These are phyloP conservation scores for Chondrus crispus DNA, from an alignment of 23 red algal species.

Conservation along the genomic window DNA sequence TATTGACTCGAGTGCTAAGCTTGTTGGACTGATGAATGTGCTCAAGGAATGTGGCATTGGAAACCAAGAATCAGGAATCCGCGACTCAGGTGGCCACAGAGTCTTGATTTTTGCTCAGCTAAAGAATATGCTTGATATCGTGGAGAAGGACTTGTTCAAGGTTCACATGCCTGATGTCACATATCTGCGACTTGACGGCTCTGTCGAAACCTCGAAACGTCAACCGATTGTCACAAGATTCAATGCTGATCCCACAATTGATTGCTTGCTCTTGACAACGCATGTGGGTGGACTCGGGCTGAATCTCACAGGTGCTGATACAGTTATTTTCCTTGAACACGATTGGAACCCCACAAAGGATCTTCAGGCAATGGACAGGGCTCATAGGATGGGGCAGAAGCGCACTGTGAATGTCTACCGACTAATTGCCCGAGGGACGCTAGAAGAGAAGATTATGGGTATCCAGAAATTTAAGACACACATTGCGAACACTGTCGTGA, in stretches of 20 bases:
- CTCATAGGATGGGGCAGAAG: slow-evolving; percentile 94
- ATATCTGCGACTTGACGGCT: slow-evolving; percentile 92
- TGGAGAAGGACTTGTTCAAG: slow-evolving; percentile 85
- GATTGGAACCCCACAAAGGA: slow-evolving; percentile 98
- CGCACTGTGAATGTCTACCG: slow-evolving; percentile 91
- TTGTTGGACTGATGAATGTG: slow-evolving; percentile 67
- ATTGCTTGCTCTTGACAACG: slow-evolving; percentile 88
- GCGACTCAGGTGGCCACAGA: slow-evolving; percentile 71
- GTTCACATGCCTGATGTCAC: slow-evolving; percentile 72
- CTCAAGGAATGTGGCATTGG: slow-evolving; percentile 87
- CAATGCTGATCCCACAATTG: slow-evolving; percentile 96
- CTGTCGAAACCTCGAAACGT: slow-evolving; percentile 70
- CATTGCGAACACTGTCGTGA: slow-evolving; percentile 93
- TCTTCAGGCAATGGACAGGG: slow-evolving; percentile 98
- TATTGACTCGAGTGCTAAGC: slow-evolving; percentile 74
- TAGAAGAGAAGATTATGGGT: slow-evolving; percentile 98
- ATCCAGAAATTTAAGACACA: slow-evolving; percentile 96
- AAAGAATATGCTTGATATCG: slow-evolving; percentile 86
- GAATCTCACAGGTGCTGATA: slow-evolving; percentile 95
- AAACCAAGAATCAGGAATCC: background rate
- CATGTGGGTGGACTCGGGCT: slow-evolving; percentile 94
- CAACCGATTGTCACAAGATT: slow-evolving; percentile 93
- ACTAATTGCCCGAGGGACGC: slow-evolving; percentile 81
- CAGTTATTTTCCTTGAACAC: slow-evolving; percentile 95
- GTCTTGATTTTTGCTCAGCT: slow-evolving; percentile 96